These are phyloP conservation scores for Kodamaea fungicola DNA, from an alignment of 1,139 yeast species.

Conservation along the genomic window DNA sequence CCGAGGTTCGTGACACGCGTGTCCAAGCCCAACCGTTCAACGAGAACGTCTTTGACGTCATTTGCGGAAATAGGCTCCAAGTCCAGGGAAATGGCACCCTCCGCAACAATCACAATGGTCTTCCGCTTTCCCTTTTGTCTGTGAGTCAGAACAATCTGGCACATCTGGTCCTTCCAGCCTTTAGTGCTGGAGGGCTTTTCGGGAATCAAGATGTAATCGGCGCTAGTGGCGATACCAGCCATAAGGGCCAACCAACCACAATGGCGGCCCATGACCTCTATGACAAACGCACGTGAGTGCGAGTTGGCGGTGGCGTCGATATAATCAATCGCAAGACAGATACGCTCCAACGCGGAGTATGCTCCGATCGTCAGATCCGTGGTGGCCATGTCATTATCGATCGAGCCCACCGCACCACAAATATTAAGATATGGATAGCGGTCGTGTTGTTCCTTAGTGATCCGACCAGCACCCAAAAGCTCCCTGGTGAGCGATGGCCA, in stretches of 20 bases:
- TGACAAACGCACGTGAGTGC: constrained; percentile 95
- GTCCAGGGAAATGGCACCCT: constrained; percentile 89
- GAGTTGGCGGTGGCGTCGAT: constrained; percentile 97
- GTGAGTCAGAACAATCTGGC: constrained; percentile 67
- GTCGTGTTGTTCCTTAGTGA: constrained; percentile 54
- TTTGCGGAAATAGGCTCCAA: constrained; percentile 77
- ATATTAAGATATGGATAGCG: constrained; percentile 76
- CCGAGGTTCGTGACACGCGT: constrained; percentile 94
- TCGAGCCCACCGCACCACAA: constrained; percentile 94
- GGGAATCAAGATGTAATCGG: constrained; percentile 91
- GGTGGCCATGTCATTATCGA: constrained; percentile 95
- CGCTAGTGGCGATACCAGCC: constrained; percentile 95
- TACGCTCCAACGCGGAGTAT: constrained; percentile 87
- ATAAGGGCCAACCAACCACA: constrained; percentile 98
- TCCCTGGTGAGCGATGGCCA: constrained; percentile 88
- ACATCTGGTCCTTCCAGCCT: constrained; percentile 76
- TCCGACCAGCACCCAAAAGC: constrained; percentile 49
- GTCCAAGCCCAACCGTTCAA: constrained; percentile 73
- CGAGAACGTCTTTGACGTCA: constrained; percentile 76
- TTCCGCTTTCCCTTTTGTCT: constrained; percentile 86
- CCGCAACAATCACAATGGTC: constrained; percentile 94
- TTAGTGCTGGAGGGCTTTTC: constrained; percentile 67
- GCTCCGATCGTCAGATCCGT: constrained; percentile 98
- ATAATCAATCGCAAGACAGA: constrained; percentile 89
- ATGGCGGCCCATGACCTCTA: constrained; percentile 98